These are phyloP conservation scores for Metarhizium brunneum DNA, from an alignment of 2,329 filamentous ascomycete species.

Conservation along the genomic window DNA sequence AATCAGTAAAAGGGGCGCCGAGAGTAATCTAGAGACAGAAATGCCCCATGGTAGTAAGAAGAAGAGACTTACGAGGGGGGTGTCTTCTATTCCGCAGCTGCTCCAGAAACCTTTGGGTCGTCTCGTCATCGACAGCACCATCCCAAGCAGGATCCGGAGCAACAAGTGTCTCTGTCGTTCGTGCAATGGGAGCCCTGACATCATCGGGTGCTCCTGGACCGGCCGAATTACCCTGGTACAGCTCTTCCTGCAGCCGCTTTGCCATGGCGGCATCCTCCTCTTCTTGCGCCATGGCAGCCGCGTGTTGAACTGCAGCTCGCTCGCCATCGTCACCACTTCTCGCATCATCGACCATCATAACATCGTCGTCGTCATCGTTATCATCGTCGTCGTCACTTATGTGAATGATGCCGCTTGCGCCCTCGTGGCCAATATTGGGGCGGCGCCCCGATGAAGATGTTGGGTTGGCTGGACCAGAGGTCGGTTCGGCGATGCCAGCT, in stretches of 20 bases:
- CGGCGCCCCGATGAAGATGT: conserved; percentile 21
- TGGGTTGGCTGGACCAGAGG: conserved; percentile 5
- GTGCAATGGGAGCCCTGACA: conserved; percentile 81
- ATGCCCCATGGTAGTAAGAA: neutral
- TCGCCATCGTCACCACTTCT: conserved; percentile 29
- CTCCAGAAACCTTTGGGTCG: conserved; percentile 54
- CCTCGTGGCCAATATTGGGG: conserved; percentile 21
- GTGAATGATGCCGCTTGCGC: conserved; percentile 44
- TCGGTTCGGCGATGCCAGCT: conserved; percentile 18
- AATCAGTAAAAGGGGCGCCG: neutral
- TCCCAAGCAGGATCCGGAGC: conserved; percentile 49
- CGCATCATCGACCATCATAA: conserved; percentile 26
- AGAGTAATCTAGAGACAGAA: neutral
- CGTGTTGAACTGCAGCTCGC: conserved; percentile 30
- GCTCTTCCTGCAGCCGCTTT: conserved; percentile 80
- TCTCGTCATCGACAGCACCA: conserved; percentile 32
- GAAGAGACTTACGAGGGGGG: conserved; percentile 18
- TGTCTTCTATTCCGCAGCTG: conserved; percentile 46
- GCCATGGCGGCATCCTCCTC: conserved; percentile 95
- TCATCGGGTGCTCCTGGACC: conserved; percentile 42
- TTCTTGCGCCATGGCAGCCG: conserved; percentile 43
- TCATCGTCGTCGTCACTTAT: conserved; percentile 76
- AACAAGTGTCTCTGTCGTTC: conserved; percentile 85
- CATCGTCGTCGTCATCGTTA: conserved; percentile 34
- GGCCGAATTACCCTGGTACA: conserved; percentile 53